A percentile compares a stretch with the other conserved stretches of the same genome.
phyloP scores from a whole-genome alignment of 805 yeast species.

The Scheffersomyces coipomensis region DNA sequence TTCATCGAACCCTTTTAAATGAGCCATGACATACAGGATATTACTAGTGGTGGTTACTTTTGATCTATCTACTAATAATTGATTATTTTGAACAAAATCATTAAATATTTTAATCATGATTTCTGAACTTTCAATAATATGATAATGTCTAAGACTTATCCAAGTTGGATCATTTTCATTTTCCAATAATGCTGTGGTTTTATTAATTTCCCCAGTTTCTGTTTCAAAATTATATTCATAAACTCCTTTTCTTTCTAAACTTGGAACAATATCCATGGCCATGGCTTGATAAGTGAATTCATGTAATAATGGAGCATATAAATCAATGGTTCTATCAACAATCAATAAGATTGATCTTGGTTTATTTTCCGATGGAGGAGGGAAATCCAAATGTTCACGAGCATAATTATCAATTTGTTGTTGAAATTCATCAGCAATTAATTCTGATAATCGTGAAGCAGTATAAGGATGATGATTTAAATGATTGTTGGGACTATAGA shows the following conservation, averaged over 20 bases:
- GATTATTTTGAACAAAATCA: conserved; percentile 69
- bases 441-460: conserved; percentile 60
- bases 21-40: conserved; percentile 72
- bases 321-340: conserved; percentile 81
- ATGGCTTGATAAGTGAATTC: conserved; percentile 91
- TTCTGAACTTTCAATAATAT: conserved; percentile 73
- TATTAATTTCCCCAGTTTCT: conserved; percentile 41
- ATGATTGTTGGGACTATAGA: conserved; percentile 52
- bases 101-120: conserved; percentile 55
- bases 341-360: conserved; percentile 75
- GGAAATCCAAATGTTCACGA: conserved; percentile 61
- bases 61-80: conserved; percentile 67
- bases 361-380: conserved; percentile 46
- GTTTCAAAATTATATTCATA: conserved; percentile 57
- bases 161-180: conserved; percentile 72
- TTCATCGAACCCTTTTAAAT: conserved; percentile 63
- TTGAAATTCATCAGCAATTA: conserved; percentile 75
- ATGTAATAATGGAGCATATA: conserved; percentile 80
- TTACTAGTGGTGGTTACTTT: conserved; percentile 67
- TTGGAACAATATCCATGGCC: conserved; percentile 69
- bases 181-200: conserved; percentile 39
- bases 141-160: conserved; percentile 68
- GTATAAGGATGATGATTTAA: conserved; percentile 15
- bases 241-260: conserved; percentile 38
- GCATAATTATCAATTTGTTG: conserved; percentile 71